These are phyloP conservation scores for Kwoniella heveanensis DNA, from an alignment of 768 basidiomycete genomes.

Conservation along the genomic window DNA sequence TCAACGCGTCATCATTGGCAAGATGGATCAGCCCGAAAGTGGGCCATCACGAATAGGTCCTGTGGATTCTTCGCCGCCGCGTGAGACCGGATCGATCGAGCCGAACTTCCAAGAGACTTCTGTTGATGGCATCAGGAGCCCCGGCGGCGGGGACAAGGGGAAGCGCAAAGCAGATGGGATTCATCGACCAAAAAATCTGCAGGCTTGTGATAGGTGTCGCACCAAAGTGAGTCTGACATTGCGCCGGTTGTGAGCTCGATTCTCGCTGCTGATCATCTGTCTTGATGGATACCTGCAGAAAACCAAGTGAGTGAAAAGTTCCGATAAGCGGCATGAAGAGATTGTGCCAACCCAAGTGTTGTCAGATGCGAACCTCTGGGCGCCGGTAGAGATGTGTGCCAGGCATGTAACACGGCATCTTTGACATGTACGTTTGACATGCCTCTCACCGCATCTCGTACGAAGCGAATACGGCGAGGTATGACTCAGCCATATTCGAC, in stretches of 20 bases:
- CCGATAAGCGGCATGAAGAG: background rate
- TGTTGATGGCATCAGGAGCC: background rate
- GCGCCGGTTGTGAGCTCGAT: background rate
- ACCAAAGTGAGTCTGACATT: conserved; percentile 12
- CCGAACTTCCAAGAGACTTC: background rate
- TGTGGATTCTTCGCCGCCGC: background rate
- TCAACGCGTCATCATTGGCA: background rate
- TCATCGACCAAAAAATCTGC: conserved; percentile 18
- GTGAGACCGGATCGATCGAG: background rate
- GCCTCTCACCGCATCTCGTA: conserved; percentile 24
- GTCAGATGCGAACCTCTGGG: conserved; percentile 20
- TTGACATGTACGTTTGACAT: conserved; percentile 26
- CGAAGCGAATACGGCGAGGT: conserved; percentile 26
- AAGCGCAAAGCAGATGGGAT: conserved; percentile 14
- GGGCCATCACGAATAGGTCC: conserved; percentile 13
- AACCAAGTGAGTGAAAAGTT: conserved; percentile 14
- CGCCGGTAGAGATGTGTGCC: conserved; percentile 7
- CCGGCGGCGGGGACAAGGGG: conserved; percentile 7
- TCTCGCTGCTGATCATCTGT: background rate
- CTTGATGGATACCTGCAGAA: conserved; percentile 11
- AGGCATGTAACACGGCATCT: conserved; percentile 16
- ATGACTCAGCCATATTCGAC: conserved; percentile 7
- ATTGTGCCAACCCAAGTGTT: background rate
- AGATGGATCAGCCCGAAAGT: conserved; percentile 10
- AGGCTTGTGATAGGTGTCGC: conserved; percentile 29